Evolutionary conservation across 2,329 filamentous ascomycete species (phyloP), one percentile per base, ranked within the genome.

Genomic region (Pseudogymnoascus sp.): DNA sequence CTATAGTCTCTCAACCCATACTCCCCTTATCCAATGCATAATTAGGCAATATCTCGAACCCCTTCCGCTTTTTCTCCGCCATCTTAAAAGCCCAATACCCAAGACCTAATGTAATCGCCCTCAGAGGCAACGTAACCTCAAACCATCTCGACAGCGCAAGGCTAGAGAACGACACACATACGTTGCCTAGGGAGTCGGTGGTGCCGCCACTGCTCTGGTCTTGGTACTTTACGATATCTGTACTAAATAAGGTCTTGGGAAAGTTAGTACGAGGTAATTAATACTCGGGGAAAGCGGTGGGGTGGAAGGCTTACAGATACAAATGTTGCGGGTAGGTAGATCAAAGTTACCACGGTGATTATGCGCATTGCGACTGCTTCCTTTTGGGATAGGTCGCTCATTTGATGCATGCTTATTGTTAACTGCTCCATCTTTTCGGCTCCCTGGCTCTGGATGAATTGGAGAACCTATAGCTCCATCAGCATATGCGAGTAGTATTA

Each of bases 161-260:
- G 4, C 31, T 25, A 0, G 74, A 75, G 50, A 72, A 76, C 1
- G 68, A 66, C 1, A 68, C 70, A 23, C 66, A 35, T 11, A 14
- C 14, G 1, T 31, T 31, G 3, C 23, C 14, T 10, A 4, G 14
- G 12, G 18, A 23, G 21, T 14, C 21, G 50, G 6, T 16, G 4
- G 31, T 53, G 18, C 31, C 38, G 18, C 21, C 14, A 25, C 12
- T 25, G 21, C 63, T 40, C 14, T 56, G 25, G 38, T 70, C 66
- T 62, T 75, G 74, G 61, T 71, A 77, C 63, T 74, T 75, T 12
- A 77, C 63, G 8, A 77, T 68, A 53, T 76, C 75, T 0, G 75
- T 77, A 50, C 74, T 73, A 64, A 77, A 77, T 61, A 77, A 75
- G 1, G 76, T 77, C 71, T 76, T 37, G 1, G 38, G 23, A 31